Percentiles rank a stretch among this genome's conserved stretches.
Conservation (phyloP, 2,329 filamentous ascomycete species). For the Cadophora gregata region DNA sequence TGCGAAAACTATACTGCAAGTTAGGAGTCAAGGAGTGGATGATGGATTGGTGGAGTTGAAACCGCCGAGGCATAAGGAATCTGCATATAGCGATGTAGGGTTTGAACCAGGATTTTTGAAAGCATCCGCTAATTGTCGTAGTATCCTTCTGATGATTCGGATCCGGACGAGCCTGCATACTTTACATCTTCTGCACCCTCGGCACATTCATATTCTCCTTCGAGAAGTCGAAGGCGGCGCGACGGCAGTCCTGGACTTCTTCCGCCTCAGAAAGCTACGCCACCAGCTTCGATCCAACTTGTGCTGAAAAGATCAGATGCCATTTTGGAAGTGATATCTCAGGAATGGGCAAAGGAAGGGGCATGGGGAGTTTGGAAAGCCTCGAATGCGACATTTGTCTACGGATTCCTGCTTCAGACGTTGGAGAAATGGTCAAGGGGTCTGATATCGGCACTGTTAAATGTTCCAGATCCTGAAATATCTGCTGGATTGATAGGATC, state of each 20-base stretch:
- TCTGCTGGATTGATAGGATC: conserved; percentile 74
- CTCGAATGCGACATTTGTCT: conserved; percentile 90
- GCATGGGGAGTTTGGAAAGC: conserved; percentile 94
- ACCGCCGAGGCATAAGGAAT: conserved; percentile 34
- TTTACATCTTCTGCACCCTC: conserved; percentile 69
- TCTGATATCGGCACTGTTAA: conserved; percentile 87
- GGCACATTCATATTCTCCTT: conserved; percentile 49
- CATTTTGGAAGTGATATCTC: conserved; percentile 82
- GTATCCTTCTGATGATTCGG: conserved; percentile 68
- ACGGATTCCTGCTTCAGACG: conserved; percentile 83
- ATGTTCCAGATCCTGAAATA: conserved; percentile 75
- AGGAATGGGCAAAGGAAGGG: conserved; percentile 88
- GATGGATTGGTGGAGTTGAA: conserved; percentile 34
- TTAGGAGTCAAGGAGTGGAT: conserved; percentile 58
- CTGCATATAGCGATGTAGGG: conserved; percentile 38
- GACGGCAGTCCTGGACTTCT: conserved; percentile 38
- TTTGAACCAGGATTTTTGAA: conserved; percentile 12
- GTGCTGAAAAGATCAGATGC: conserved; percentile 77
- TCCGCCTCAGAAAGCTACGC: conserved; percentile 43
- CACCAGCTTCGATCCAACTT: conserved; percentile 62
- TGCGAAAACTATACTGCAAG: conserved; percentile 90
- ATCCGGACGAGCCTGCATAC: conserved; percentile 81
- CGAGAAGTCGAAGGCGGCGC: conserved; percentile 46
- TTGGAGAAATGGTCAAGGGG: conserved; percentile 92
- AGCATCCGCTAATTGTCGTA: conserved; percentile 35